A percentile compares a stretch with the other conserved stretches of the same genome.
These are phyloP conservation scores for Ploettnerulaceae sp. DNA, from an alignment of 2,329 filamentous ascomycete genomes.

Conservation along the genomic window DNA sequence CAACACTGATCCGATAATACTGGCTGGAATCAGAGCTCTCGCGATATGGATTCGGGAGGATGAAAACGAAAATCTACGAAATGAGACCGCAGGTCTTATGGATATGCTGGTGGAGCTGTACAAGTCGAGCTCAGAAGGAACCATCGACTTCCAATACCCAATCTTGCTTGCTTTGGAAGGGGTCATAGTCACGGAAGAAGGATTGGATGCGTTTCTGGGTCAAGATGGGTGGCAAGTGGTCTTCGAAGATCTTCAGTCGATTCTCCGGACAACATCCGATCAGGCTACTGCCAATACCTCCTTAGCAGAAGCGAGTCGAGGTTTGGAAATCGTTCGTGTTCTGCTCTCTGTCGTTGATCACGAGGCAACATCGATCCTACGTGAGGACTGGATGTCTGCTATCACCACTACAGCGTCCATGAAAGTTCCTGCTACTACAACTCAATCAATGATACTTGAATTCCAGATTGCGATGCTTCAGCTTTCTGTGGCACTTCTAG, in stretches of 20 bases:
- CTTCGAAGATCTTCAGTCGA: slow-evolving; percentile 44
- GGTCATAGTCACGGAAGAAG: slow-evolving; percentile 43
- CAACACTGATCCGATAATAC: slow-evolving; percentile 51
- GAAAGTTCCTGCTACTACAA: slow-evolving; percentile 13
- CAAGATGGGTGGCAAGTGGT: slow-evolving; percentile 52
- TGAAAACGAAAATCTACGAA: slow-evolving; percentile 53
- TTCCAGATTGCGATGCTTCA: slow-evolving; percentile 51
- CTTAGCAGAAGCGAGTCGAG: slow-evolving; percentile 40
- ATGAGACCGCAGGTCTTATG: slow-evolving; percentile 45
- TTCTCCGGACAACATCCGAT: slow-evolving; percentile 36
- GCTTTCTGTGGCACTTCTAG: slow-evolving; percentile 49
- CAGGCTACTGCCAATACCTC: not conserved
- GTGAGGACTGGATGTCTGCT: slow-evolving; percentile 53
- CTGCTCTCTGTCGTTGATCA: slow-evolving; percentile 49
- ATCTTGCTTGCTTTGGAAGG: slow-evolving; percentile 57
- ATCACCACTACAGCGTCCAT: slow-evolving; percentile 46
- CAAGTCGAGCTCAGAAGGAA: slow-evolving; percentile 27
- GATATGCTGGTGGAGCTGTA: slow-evolving; percentile 64
- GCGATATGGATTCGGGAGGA: slow-evolving; percentile 67
- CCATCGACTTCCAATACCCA: slow-evolving; percentile 51
- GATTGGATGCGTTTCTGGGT: slow-evolving; percentile 38
- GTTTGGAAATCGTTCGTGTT: slow-evolving; percentile 51
- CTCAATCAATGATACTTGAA: slow-evolving; percentile 35
- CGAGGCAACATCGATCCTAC: slow-evolving; percentile 38
- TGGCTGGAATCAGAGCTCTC: slow-evolving; percentile 53